These are phyloP conservation scores for Monosporozyma aquatica DNA, from an alignment of 805 yeast species.

Conservation along the genomic window DNA sequence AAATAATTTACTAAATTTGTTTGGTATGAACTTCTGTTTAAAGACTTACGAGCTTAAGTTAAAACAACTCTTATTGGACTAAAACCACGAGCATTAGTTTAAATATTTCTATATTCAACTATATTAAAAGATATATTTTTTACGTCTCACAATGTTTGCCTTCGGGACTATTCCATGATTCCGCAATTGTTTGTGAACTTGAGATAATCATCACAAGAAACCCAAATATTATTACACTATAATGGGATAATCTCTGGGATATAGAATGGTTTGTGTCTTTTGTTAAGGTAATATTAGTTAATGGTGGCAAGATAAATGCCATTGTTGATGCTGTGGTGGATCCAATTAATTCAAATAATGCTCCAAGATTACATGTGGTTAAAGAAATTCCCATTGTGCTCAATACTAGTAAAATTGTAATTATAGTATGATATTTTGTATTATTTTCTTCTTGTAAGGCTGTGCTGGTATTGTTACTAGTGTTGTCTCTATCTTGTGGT, in stretches of 20 bases:
- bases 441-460: conserved; percentile 36
- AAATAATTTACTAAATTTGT: no score
- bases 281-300: conserved; percentile 66
- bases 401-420: conserved; percentile 59
- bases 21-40: no score
- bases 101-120: no score
- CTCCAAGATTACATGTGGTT: conserved; percentile 80
- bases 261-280: conserved; percentile 31
- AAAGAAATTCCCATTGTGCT: conserved; percentile 69
- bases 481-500: background rate
- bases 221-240: conserved; percentile 62
- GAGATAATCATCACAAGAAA: conserved; percentile 68
- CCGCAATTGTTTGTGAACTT: conserved; percentile 60
- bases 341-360: conserved; percentile 81
- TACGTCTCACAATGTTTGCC: conserved; percentile 41
- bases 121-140: no score
- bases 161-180: conserved; percentile 34
- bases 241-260: conserved; percentile 45
- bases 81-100: no score
- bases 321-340: conserved; percentile 86
- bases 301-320: conserved; percentile 88
- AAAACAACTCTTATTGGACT: no score
- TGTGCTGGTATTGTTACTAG: background rate
- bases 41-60: no score
- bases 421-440: conserved; percentile 27